These are phyloP conservation scores for Penstemon newberryi DNA, from an alignment of 257 asterid genomes.

Conservation along the genomic window DNA sequence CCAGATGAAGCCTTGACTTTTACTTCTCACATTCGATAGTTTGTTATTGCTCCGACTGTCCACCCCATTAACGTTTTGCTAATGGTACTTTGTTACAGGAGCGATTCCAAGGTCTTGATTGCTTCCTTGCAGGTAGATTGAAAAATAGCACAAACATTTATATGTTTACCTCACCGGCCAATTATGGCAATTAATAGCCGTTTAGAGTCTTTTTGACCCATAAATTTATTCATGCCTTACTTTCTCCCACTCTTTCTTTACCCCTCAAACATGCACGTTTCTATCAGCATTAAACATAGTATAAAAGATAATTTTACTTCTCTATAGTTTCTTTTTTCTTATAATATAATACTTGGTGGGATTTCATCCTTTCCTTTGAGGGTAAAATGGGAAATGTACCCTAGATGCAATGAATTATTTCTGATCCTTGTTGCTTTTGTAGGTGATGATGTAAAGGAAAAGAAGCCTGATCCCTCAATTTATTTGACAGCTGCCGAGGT, in stretches of 20 bases:
- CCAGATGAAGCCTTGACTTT: background rate
- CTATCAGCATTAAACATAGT: background rate
- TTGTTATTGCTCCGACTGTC: background rate
- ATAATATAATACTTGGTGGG: background rate
- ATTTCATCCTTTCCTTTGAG: background rate
- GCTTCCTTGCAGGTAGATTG: constrained; percentile 92
- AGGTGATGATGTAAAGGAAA: constrained; percentile 95
- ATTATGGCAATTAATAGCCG: background rate
- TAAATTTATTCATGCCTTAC: background rate
- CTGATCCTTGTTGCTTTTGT: constrained; percentile 18
- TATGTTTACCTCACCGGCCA: background rate
- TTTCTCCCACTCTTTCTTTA: background rate
- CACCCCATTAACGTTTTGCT: background rate
- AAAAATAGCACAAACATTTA: background rate
- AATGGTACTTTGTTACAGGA: constrained; percentile 42
- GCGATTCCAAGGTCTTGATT: constrained; percentile 87
- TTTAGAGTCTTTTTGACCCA: background rate
- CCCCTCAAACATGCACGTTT: background rate
- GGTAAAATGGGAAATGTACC: background rate
- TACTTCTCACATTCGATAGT: background rate
- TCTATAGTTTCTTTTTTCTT: background rate
- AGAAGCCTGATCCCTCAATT: constrained; percentile 91
- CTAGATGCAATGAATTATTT: background rate
- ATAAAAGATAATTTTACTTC: background rate
- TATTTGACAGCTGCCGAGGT: constrained; percentile 84